Percentiles rank a stretch among this genome's conserved stretches.
Conservation (phyloP, 1,284 basidiomycete species). For the Pholiota adiposa region DNA sequence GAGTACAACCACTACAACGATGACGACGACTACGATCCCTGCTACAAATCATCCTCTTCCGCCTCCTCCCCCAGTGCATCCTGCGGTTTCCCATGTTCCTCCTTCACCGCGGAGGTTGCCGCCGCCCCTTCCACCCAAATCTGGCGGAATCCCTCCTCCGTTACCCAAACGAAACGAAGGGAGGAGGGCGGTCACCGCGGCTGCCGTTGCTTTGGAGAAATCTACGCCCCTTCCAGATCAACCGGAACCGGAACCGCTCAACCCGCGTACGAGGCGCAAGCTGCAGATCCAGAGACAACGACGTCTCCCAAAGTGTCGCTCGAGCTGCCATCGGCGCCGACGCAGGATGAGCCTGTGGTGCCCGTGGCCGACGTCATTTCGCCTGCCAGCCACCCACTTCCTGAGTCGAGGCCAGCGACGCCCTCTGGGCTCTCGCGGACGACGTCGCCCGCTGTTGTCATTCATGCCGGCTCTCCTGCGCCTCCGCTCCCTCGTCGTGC, state of each 20-base stretch:
- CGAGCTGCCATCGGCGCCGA: background rate
- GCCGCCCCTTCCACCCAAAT: conserved; percentile 15
- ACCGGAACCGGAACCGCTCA: background rate
- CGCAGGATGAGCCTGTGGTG: background rate
- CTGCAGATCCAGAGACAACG: background rate
- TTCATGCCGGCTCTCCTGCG: conserved; percentile 20
- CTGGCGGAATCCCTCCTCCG: conserved; percentile 31
- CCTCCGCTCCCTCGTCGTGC: conserved; percentile 29
- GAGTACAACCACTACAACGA: background rate
- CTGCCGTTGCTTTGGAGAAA: background rate
- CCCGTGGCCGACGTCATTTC: conserved; percentile 13
- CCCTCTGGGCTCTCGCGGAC: conserved; percentile 33
- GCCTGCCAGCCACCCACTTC: conserved; percentile 42
- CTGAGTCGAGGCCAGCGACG: conserved; percentile 49
- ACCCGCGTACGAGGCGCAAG: background rate
- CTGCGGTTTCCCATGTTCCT: background rate
- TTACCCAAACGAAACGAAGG: conserved; percentile 41
- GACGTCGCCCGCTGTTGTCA: conserved; percentile 30
- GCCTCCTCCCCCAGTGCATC: conserved; percentile 18
- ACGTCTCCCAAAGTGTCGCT: background rate
- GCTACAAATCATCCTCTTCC: conserved; percentile 7
- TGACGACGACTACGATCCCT: conserved; percentile 12
- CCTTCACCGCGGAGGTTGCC: conserved; percentile 18
- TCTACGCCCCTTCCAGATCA: background rate
- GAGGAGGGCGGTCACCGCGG: background rate